These are phyloP conservation scores for Sarocladiaceae sp. DNA, from an alignment of 2,329 filamentous ascomycete genomes.

Conservation along the genomic window DNA sequence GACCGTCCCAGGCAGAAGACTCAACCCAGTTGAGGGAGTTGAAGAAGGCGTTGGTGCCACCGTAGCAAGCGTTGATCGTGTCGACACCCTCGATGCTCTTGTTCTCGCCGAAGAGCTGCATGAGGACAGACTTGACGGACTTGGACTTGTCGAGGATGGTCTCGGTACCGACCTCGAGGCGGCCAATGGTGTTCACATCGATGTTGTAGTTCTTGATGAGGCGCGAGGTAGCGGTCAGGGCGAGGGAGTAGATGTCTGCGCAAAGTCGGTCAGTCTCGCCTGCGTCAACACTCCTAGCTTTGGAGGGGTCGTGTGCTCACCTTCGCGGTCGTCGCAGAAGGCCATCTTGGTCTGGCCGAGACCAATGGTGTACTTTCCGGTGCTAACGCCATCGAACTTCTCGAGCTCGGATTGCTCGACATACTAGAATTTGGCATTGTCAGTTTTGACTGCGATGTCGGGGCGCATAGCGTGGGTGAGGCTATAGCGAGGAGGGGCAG, in stretches of 20 bases:
- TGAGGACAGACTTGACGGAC: conserved; percentile 83
- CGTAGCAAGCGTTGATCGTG: conserved; percentile 82
- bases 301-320: conserved; percentile 51
- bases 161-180: conserved; percentile 81
- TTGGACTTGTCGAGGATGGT: conserved; percentile 87
- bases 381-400: conserved; percentile 78
- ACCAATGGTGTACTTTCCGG: conserved; percentile 87
- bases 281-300: too few species aligned
- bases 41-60: conserved; percentile 79
- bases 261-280: background rate
- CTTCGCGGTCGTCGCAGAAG: conserved; percentile 87
- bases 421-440: conserved; percentile 51
- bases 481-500: background rate
- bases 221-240: conserved; percentile 72
- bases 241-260: conserved; percentile 81
- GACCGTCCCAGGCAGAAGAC: conserved; percentile 81
- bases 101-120: conserved; percentile 83
- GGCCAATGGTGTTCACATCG: conserved; percentile 72
- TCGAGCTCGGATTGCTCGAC: conserved; percentile 80
- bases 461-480: conserved; percentile 12
- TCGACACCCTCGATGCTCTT: conserved; percentile 81
- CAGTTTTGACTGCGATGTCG: conserved; percentile 21
- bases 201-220: conserved; percentile 81
- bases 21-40: conserved; percentile 84
- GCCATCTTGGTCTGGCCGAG: conserved; percentile 89